These are phyloP conservation scores for Eleusine coracana DNA, from an alignment of 176 grass and related monocot genomes.

Conservation along the genomic window DNA sequence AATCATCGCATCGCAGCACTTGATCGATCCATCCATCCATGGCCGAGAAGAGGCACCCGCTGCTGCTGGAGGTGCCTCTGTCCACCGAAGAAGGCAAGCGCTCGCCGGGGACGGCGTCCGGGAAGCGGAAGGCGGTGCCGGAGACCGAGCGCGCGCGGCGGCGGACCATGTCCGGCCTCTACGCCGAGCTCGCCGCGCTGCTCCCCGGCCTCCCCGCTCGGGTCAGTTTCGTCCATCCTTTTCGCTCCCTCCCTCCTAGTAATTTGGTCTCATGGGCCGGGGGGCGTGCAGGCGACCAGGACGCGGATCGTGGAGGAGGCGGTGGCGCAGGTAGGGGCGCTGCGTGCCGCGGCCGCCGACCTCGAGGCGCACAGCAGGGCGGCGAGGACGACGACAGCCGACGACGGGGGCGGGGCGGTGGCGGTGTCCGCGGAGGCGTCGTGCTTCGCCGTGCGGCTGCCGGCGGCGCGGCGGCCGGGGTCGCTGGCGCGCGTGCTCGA, in stretches of 20 bases:
- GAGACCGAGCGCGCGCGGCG: neutral
- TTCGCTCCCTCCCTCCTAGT: too few relatives aligned
- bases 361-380: conserved; percentile 34
- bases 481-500: conserved; percentile 25
- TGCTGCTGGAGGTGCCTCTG: neutral
- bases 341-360: conserved; percentile 13
- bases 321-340: conserved; percentile 37
- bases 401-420: neutral
- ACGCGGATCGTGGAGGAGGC: conserved; percentile 48
- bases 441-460: conserved; percentile 41
- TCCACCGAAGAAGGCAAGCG: too few relatives aligned
- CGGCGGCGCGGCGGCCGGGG: neutral
- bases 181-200: conserved; percentile 28
- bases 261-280: neutral
- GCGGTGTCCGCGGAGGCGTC: conserved; percentile 12
- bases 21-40: neutral
- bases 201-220: conserved; percentile 10
- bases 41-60: neutral
- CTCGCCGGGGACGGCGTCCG: neutral
- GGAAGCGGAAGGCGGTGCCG: neutral
- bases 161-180: conserved; percentile 28
- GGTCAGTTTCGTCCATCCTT: neutral
- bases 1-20: neutral
- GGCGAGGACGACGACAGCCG: neutral
- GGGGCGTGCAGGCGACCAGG: conserved; percentile 25